Evolutionary conservation across 2,329 filamentous ascomycete species (phyloP).

Genomic region (Apiospora arundinis): DNA sequence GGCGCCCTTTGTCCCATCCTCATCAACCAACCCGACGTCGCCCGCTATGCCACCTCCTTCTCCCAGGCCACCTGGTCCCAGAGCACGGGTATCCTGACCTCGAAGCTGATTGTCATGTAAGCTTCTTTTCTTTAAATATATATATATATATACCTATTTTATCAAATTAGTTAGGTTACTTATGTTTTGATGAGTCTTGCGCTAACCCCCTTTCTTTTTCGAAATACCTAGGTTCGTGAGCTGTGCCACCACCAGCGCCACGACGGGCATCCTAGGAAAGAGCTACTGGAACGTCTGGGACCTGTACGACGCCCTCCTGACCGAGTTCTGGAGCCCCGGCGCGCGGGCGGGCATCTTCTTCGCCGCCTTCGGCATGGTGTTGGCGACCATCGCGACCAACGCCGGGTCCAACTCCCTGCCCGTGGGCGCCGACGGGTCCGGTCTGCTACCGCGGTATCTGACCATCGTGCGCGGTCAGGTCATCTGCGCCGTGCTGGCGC

Average conservation of each 20-base stretch:
- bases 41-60: constrained; percentile 42
- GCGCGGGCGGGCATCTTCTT: constrained; percentile 45
- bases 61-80: constrained; percentile 39
- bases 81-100: constrained; percentile 43
- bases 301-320: constrained; percentile 43
- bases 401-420: constrained; percentile 47
- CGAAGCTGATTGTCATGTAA: constrained; percentile 45
- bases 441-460: constrained; percentile 48
- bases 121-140: not conserved
- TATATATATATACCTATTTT: too few relatives aligned
- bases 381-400: constrained; percentile 46
- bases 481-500: constrained; percentile 44
- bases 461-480: constrained; percentile 50
- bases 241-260: constrained; percentile 45
- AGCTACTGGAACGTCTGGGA: constrained; percentile 54
- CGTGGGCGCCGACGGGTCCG: constrained; percentile 48
- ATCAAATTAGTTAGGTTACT: too few relatives aligned
- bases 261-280: constrained; percentile 40
- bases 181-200: too few relatives aligned
- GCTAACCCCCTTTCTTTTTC: too few relatives aligned
- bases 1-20: constrained; percentile 43
- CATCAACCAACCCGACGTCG: constrained; percentile 49
- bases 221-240: constrained; percentile 40
- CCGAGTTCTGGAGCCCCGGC: constrained; percentile 43
- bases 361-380: constrained; percentile 43